Evolutionary conservation across 208 protist genomes (phyloP).

Genomic region (Vickermania ingenoplastis): DNA sequence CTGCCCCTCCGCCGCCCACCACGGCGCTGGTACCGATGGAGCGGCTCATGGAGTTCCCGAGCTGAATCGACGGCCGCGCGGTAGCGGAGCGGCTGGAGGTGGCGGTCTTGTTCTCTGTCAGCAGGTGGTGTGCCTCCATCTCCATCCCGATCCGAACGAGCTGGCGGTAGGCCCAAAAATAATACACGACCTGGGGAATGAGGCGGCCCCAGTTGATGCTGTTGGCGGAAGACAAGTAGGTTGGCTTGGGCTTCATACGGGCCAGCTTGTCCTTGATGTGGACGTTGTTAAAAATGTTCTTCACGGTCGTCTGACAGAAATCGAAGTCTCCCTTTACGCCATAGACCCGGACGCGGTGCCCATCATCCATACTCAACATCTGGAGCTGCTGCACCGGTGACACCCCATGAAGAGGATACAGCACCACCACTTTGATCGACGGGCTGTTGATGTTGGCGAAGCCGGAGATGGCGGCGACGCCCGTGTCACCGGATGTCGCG

Average conservation of each 20-base stretch:
- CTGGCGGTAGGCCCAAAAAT: conserved; percentile 92
- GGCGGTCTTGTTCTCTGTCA: background rate
- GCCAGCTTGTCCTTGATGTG: conserved; percentile 56
- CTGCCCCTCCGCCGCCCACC: no score
- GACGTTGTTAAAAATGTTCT: conserved; percentile 83
- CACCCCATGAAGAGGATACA: conserved; percentile 79
- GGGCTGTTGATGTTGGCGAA: conserved; percentile 52
- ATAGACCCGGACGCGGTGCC: conserved; percentile 50
- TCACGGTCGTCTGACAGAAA: conserved; percentile 88
- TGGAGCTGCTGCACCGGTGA: conserved; percentile 80
- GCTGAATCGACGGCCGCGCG: background rate
- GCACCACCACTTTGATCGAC: conserved; percentile 71
- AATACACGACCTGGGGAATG: conserved; percentile 94
- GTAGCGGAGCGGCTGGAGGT: background rate
- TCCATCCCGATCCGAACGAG: conserved; percentile 27
- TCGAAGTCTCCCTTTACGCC: conserved; percentile 82
- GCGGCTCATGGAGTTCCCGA: background rate
- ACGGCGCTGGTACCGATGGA: no score
- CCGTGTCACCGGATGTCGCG: conserved; percentile 87
- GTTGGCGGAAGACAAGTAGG: conserved; percentile 91
- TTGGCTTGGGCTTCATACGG: conserved; percentile 10
- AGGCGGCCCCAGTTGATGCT: conserved; percentile 97
- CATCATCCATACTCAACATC: conserved; percentile 80
- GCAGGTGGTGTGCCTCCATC: background rate
- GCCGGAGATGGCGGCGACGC: conserved; percentile 78